phyloP scores from a whole-genome alignment of 306 rosid species.

The Vigna nakashimae region DNA sequence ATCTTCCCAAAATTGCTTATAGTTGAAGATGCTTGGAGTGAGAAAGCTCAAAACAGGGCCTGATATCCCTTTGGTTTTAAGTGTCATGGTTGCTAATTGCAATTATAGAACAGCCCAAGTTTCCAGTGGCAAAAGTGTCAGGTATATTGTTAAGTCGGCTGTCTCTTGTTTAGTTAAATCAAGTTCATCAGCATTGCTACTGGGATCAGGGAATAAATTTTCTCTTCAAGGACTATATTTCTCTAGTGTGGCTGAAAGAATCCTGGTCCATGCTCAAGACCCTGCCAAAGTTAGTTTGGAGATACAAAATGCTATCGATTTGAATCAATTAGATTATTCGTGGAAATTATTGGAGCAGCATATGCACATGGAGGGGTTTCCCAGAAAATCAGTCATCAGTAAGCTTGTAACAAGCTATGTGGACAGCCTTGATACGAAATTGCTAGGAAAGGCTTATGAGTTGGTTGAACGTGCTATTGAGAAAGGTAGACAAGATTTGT shows the following conservation, averaged over 20 bases:
- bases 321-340: slow-evolving; percentile 58
- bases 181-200: slow-evolving; percentile 28
- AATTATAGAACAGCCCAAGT: slow-evolving; percentile 33
- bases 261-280: slow-evolving; percentile 84
- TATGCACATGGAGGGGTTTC: slow-evolving; percentile 82
- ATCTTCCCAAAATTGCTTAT: slow-evolving; percentile 20
- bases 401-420: slow-evolving; percentile 61
- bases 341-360: slow-evolving; percentile 84
- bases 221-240: slow-evolving; percentile 38
- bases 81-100: slow-evolving; percentile 42
- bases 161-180: slow-evolving; percentile 46
- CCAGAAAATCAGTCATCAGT: slow-evolving; percentile 75
- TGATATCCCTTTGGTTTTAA: slow-evolving; percentile 29
- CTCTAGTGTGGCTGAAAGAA: slow-evolving; percentile 60
- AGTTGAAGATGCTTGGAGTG: slow-evolving; percentile 45
- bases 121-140: slow-evolving; percentile 36
- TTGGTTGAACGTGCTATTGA: slow-evolving; percentile 66
- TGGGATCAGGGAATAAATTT: slow-evolving; percentile 40
- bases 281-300: slow-evolving; percentile 66
- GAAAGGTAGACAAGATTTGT: slow-evolving; percentile 66
- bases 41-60: slow-evolving; percentile 48
- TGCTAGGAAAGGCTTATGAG: slow-evolving; percentile 77
- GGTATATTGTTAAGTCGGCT: slow-evolving; percentile 40
- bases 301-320: slow-evolving; percentile 63
- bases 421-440: slow-evolving; percentile 63